Base-by-base conservation (phyloP, 257 asterid genomes). In the Echites panduratus region DNA sequence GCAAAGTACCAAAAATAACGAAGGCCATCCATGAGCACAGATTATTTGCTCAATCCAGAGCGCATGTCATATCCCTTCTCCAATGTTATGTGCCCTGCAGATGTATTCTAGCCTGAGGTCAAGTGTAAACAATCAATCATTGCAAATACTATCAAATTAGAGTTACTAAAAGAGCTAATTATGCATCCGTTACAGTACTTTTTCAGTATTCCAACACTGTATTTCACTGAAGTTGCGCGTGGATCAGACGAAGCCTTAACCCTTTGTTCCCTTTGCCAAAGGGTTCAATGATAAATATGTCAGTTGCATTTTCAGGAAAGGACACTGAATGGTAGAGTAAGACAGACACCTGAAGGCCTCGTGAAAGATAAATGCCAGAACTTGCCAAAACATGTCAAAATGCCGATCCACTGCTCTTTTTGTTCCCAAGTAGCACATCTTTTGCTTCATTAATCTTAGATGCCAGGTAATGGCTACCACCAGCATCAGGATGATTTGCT, bases 391-490 rank as follows among this genome's bases (percentile, higher is more conserved):
- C 35, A 24, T 19, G 56, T 77, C 63, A 81, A 72, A 81, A 81
- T 54, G 84, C 79, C 38, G 82, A 81, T n/a, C 77, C 82, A 17
- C 69, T 66, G 72, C 16, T 66, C 20, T 68, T 70, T 63, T 48
- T 56, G 63, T 81, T 81, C 47, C 82, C 75, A 35, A 81, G 82
- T 70, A 81, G 78, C 19, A 81, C 68, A 20, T 77, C 84, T 71
- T 81, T 77, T n/a, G 79, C 79, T 76, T 76, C 79, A 19, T 76
- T 76, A 66, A 76, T 76, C 62, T 76, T 80, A 27, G 84, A 80
- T 43, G 84, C 84, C 50, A 80, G 81, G 73, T 76, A 80, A 63
- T 76, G 84, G 65, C 84, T 80, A 49, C 84, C 84, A 61, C 82
- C 79, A 11, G 79, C 79, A 50, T 79, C 82, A 22, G 82, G 82